phyloP scores from a whole-genome alignment of 2,329 filamentous ascomycete genomes.

The Xylaria sp. region DNA sequence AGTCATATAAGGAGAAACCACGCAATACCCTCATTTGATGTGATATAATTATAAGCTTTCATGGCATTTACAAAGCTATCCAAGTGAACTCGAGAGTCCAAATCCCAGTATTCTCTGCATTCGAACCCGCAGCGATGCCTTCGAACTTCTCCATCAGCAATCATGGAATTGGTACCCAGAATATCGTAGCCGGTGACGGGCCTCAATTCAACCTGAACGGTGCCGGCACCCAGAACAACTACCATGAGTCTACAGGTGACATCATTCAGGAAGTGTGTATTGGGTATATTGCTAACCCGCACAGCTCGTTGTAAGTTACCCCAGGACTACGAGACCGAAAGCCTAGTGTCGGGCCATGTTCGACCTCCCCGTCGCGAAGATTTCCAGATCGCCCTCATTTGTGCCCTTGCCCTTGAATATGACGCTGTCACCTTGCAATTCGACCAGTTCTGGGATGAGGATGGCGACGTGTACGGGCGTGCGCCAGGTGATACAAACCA shows the following conservation, averaged over 20 bases:
- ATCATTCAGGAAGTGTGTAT: background rate
- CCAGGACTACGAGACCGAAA: background rate
- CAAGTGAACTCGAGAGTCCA: background rate
- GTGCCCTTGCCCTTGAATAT: constrained; percentile 45
- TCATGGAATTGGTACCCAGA: background rate
- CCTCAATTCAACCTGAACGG: constrained; percentile 13
- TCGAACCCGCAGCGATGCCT: background rate
- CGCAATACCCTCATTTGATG: too few species aligned
- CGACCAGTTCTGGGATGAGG: constrained; percentile 43
- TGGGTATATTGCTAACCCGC: background rate
- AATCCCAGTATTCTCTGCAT: background rate
- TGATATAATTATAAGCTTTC: too few species aligned
- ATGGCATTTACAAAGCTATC: too few species aligned
- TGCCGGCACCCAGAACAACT: constrained; percentile 18
- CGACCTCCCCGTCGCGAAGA: constrained; percentile 30
- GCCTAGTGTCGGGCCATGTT: background rate
- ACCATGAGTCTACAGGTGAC: background rate
- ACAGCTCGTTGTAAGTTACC: background rate
- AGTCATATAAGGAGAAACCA: too few species aligned
- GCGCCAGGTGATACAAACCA: constrained; percentile 43
- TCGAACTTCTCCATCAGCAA: constrained; percentile 4
- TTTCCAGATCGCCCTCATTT: constrained; percentile 48
- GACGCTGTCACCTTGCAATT: constrained; percentile 41
- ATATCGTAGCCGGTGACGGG: background rate
- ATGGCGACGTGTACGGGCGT: constrained; percentile 37